phyloP scores from a whole-genome alignment of 805 yeast species.

The Isabelozyma pseudorhagii region DNA sequence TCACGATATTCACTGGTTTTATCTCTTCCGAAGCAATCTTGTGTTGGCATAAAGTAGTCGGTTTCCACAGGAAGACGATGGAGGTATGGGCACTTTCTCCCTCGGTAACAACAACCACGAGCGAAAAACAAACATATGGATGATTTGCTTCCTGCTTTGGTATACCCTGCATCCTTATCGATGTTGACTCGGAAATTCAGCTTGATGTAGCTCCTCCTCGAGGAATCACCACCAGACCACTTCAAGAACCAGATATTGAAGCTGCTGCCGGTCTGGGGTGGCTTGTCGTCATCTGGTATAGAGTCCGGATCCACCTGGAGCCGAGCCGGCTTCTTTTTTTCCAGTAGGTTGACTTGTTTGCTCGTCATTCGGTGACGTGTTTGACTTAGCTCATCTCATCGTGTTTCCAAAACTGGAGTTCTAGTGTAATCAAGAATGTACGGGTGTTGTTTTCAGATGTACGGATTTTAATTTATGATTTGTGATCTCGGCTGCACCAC shows the following conservation, averaged over 20 bases:
- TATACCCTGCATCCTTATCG: conserved; percentile 67
- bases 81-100: conserved; percentile 68
- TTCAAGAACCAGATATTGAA: conserved; percentile 87
- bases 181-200: conserved; percentile 61
- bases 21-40: conserved; percentile 92
- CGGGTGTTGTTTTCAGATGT: background rate
- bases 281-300: conserved; percentile 56
- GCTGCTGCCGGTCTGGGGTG: conserved; percentile 75
- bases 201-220: conserved; percentile 44
- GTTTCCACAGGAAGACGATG: conserved; percentile 69
- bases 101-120: conserved; percentile 81
- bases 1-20: conserved; percentile 78
- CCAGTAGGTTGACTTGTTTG: background rate
- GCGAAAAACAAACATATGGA: conserved; percentile 83
- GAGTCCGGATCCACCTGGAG: conserved; percentile 66
- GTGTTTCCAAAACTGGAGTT: background rate
- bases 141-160: conserved; percentile 56
- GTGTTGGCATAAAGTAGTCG: conserved; percentile 59
- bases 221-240: conserved; percentile 78
- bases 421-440: background rate
- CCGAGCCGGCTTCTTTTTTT: conserved; percentile 50
- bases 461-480: too few relatives aligned
- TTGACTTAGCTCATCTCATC: background rate
- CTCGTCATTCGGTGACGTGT: background rate
- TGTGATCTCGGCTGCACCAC: too few relatives aligned